These are phyloP conservation scores for Penicillium macrosclerotiorum DNA, from an alignment of 495 filamentous ascomycete species.

Conservation along the genomic window DNA sequence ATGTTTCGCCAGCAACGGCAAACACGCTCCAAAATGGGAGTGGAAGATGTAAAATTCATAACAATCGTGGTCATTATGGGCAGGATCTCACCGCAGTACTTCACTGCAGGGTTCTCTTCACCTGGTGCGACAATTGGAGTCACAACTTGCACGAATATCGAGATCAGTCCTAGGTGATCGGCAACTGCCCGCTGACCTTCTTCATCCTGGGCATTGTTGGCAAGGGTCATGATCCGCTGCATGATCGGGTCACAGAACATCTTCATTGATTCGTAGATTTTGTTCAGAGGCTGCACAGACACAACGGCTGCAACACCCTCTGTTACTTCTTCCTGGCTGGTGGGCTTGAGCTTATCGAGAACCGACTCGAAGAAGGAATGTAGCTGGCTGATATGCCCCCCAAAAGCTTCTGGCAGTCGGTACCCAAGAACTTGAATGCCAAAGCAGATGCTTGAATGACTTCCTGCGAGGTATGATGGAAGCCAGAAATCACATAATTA, in stretches of 20 bases:
- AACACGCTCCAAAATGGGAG: constrained; percentile 88
- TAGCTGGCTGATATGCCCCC: constrained; percentile 74
- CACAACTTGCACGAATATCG: constrained; percentile 80
- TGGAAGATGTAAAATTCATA: constrained; percentile 76
- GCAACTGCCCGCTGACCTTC: constrained; percentile 70
- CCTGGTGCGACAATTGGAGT: constrained; percentile 70
- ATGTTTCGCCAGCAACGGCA: constrained; percentile 94
- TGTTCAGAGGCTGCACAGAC: constrained; percentile 74
- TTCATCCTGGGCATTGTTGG: constrained; percentile 79
- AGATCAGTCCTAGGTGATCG: constrained; percentile 90
- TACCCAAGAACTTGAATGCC: constrained; percentile 94
- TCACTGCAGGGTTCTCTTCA: constrained; percentile 84
- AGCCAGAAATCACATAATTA: constrained; percentile 89
- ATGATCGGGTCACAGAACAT: constrained; percentile 93
- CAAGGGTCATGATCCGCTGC: constrained; percentile 77
- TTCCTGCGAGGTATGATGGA: constrained; percentile 79
- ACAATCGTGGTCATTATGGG: constrained; percentile 79
- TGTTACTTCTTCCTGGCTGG: constrained; percentile 92
- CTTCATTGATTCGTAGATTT: constrained; percentile 80
- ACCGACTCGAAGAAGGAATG: constrained; percentile 90
- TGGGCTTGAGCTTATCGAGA: constrained; percentile 74
- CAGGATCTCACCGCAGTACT: constrained; percentile 92
- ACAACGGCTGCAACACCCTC: constrained; percentile 92
- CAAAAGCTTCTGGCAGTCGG: constrained; percentile 85
- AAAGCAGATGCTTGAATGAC: constrained; percentile 88